Conservation (phyloP, 495 filamentous ascomycete species). For the Peziza echinospora region DNA sequence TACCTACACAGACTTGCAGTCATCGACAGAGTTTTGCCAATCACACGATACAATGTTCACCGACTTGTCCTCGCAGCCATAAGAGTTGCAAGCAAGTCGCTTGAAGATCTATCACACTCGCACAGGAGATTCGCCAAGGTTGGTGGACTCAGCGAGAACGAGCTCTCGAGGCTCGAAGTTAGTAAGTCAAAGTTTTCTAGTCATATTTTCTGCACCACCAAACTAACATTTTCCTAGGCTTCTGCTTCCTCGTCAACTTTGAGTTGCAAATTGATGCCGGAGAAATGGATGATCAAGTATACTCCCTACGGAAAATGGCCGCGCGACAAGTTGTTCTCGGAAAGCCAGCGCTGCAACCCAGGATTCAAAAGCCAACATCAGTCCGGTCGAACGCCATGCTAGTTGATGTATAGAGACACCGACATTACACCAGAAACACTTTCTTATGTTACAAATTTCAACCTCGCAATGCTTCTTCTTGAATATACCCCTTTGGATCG, state of each 20-base stretch:
- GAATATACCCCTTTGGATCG: no score
- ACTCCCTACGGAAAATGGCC: not conserved
- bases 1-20: constrained; percentile 69
- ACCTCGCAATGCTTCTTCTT: no score
- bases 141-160: constrained; percentile 61
- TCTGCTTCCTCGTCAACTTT: not conserved
- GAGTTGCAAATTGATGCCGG: not conserved
- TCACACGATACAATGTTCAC: constrained; percentile 69
- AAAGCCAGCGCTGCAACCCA: not conserved
- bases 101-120: constrained; percentile 73
- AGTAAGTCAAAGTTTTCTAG: constrained; percentile 22
- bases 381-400: no score
- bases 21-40: constrained; percentile 45
- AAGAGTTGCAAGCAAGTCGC: constrained; percentile 72
- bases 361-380: constrained; percentile 30
- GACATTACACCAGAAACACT: no score
- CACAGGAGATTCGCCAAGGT: constrained; percentile 71
- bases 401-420: no score
- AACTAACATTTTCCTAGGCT: not conserved
- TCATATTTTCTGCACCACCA: not conserved
- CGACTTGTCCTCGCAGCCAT: constrained; percentile 67
- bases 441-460: no score
- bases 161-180: constrained; percentile 68
- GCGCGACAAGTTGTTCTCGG: not conserved
- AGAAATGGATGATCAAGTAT: not conserved